Conservation (phyloP, 2,329 filamentous ascomycete species). For the Lachnellula suecica region DNA sequence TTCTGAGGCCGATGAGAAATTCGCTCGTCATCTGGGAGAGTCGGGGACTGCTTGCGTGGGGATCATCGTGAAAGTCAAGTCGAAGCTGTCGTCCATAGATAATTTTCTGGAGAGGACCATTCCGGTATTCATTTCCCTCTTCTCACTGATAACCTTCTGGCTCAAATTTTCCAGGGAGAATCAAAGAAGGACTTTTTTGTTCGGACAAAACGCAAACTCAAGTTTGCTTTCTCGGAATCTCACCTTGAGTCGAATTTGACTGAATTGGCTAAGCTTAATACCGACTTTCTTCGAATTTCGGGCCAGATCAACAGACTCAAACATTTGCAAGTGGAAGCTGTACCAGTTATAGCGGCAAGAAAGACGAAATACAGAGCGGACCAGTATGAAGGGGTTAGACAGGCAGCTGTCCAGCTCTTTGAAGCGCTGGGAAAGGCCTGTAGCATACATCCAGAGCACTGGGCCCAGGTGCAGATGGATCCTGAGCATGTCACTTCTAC, state of each 20-base stretch:
- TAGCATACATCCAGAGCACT: not conserved
- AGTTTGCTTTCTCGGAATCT: not conserved
- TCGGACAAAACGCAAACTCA: not conserved
- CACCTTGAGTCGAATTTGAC: not conserved
- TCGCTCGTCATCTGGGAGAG: not conserved
- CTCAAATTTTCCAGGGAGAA: not conserved
- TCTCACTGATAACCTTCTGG: not conserved
- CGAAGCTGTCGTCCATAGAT: not conserved
- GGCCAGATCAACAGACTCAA: not conserved
- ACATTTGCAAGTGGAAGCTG: not conserved
- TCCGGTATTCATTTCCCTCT: not conserved
- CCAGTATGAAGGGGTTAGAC: not conserved
- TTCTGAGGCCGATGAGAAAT: not conserved
- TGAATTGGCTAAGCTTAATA: not conserved
- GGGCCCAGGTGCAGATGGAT: constrained; percentile 1
- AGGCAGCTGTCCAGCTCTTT: not conserved
- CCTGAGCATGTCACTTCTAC: not conserved
- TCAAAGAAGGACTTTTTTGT: not conserved
- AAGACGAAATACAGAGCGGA: not conserved
- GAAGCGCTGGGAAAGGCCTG: constrained; percentile 1
- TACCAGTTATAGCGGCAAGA: not conserved
- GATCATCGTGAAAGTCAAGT: not conserved
- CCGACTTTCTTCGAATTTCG: not conserved
- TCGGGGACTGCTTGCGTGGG: constrained; percentile 1
- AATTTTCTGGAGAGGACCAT: not conserved